Base-by-base conservation (phyloP, 805 yeast genomes). In the Zygoascus ofunaensis region DNA sequence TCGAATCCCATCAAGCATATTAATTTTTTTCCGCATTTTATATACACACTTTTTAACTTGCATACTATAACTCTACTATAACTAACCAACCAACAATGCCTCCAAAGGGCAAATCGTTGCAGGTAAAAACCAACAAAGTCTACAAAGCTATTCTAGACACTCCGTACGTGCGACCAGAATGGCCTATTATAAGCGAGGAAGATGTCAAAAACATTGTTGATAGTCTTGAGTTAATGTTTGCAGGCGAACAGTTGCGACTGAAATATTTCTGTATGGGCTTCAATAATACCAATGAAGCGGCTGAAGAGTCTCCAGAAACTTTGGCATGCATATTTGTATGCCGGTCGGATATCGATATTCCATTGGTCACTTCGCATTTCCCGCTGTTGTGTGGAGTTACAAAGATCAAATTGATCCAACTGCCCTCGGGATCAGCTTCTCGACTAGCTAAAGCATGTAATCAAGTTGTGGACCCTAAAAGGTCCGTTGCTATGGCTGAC, bases 61-160 rank as follows among this genome's bases (percentile, higher is more conserved):
- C n/a, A n/a, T n/a, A n/a, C n/a, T n/a, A n/a, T n/a, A n/a, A n/a
- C n/a, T n/a, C n/a, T n/a, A n/a, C n/a, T n/a, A n/a, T n/a, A n/a
- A 26, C 30, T 26, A 7, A 26, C 7, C 30, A 26, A 7, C 7
- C 30, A 26, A 26, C 7, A 26, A 26, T 26, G 30, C 30, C 30
- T 26, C 30, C 30, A 26, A 26, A 26, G 12, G 30, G 30, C 30
- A 34, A 34, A n/a, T 36, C 39, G n/a, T 18, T 49, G 8, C 46
- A 46, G 34, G 46, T 41, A 2, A 39, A 37, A 3, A 45, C 36
- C 14, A 38, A 32, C 19, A 54, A 53, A 2, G 60, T 58, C 5
- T 53, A 44, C 37, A 50, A 55, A 17, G 53, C 60, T 12, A 48
- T 57, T 4, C 45, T 58, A 3, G 62, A 58, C 15, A 50, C 52